Conservation (phyloP, 805 yeast species). For the Cyberlindnera samutprakarnensis region DNA sequence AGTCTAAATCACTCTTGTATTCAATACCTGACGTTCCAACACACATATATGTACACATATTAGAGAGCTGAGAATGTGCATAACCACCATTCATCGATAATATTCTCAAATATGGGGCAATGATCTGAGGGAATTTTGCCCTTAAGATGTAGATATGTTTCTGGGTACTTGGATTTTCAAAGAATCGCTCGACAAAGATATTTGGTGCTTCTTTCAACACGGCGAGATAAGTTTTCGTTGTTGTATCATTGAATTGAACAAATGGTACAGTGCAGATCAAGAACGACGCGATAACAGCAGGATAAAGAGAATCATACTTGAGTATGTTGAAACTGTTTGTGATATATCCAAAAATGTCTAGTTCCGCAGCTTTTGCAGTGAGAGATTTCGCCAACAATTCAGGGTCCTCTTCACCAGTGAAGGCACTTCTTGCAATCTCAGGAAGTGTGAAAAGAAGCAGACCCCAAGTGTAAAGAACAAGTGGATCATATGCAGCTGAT, state of each 20-base stretch:
- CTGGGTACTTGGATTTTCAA: slow-evolving; percentile 27
- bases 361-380: slow-evolving; percentile 25
- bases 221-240: slow-evolving; percentile 23
- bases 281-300: slow-evolving; percentile 35
- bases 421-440: slow-evolving; percentile 34
- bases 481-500: slow-evolving; percentile 33
- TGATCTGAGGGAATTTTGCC: slow-evolving; percentile 67
- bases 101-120: slow-evolving; percentile 54
- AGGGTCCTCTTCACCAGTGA: slow-evolving; percentile 19
- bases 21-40: slow-evolving; percentile 28
- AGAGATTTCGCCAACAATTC: slow-evolving; percentile 6
- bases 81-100: slow-evolving; percentile 56
- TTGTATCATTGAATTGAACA: slow-evolving; percentile 35
- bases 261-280: slow-evolving; percentile 32
- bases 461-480: slow-evolving; percentile 62
- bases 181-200: slow-evolving; percentile 32
- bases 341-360: slow-evolving; percentile 41
- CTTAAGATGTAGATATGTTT: slow-evolving; percentile 37
- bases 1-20: slow-evolving; percentile 38
- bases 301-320: slow-evolving; percentile 41
- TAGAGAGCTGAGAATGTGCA: slow-evolving; percentile 55
- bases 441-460: slow-evolving; percentile 45
- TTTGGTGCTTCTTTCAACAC: slow-evolving; percentile 26
- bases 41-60: slow-evolving; percentile 56
- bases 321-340: slow-evolving; percentile 33